phyloP scores from a whole-genome alignment of 805 yeast species.

The Zygoascus bituminiphila region DNA sequence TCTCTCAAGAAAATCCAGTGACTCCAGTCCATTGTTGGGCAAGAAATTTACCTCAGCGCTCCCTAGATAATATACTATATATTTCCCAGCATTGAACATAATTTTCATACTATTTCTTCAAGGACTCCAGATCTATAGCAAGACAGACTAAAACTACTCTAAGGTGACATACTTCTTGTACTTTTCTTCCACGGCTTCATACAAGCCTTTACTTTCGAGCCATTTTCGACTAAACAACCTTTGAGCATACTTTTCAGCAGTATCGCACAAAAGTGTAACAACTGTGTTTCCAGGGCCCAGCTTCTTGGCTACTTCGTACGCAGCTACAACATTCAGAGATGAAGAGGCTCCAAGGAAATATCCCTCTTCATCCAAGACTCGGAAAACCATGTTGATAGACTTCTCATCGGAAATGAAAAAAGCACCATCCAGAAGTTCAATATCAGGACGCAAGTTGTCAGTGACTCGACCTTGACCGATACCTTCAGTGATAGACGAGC shows the following conservation, averaged over 20 bases:
- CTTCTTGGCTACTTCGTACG: slow-evolving; percentile 61
- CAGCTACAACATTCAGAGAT: slow-evolving; percentile 86
- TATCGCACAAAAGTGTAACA: slow-evolving; percentile 83
- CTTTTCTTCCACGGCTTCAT: slow-evolving; percentile 57
- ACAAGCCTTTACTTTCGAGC: slow-evolving; percentile 60
- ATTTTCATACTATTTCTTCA: too few relatives aligned
- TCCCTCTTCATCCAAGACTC: slow-evolving; percentile 83
- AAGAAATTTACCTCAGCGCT: too few relatives aligned
- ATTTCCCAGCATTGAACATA: too few relatives aligned
- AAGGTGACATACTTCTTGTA: slow-evolving; percentile 59
- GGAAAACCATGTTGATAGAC: slow-evolving; percentile 75
- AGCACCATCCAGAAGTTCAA: slow-evolving; percentile 72
- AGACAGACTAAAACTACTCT: too few relatives aligned
- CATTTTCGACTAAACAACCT: slow-evolving; percentile 70
- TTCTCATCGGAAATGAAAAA: slow-evolving; percentile 69
- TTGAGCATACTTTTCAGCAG: slow-evolving; percentile 83
- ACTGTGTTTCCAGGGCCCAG: slow-evolving; percentile 73
- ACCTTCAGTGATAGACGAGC: slow-evolving; percentile 90
- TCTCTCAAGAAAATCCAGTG: too few relatives aligned
- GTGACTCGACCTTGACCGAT: slow-evolving; percentile 95
- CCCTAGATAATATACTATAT: too few relatives aligned
- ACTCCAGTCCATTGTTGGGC: too few relatives aligned
- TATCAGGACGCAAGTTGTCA: slow-evolving; percentile 65
- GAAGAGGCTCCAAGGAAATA: slow-evolving; percentile 85
- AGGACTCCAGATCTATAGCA: too few relatives aligned